Conservation (phyloP, 306 rosid genomes). For the Sindora glabra region DNA sequence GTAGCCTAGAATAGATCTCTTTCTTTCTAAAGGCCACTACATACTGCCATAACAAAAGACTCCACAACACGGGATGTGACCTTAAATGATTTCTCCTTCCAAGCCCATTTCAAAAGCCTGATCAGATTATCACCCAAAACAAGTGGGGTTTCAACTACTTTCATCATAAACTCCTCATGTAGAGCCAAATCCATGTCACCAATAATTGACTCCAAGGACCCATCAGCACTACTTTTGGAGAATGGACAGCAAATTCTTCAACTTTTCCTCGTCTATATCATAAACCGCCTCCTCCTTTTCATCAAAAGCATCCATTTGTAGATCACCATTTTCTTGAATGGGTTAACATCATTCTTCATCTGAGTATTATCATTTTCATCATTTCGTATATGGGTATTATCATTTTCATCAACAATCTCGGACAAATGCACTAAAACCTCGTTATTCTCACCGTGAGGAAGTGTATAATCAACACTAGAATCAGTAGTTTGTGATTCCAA, state of each 20-base stretch:
- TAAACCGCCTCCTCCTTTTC: slow-evolving; percentile 16
- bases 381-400: neutral
- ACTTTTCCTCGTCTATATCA: slow-evolving; percentile 41
- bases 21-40: slow-evolving; percentile 24
- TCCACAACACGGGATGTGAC: slow-evolving; percentile 30
- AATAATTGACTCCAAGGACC: slow-evolving; percentile 48
- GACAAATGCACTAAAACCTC: neutral
- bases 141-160: slow-evolving; percentile 35
- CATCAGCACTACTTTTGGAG: slow-evolving; percentile 37
- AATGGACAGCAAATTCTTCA: slow-evolving; percentile 44
- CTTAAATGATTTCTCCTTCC: slow-evolving; percentile 32
- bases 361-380: neutral
- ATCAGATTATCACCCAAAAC: slow-evolving; percentile 49
- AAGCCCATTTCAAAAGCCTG: slow-evolving; percentile 60
- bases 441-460: neutral
- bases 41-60: slow-evolving; percentile 32
- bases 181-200: slow-evolving; percentile 34
- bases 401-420: slow-evolving; percentile 3
- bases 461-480: neutral
- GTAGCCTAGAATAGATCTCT: slow-evolving; percentile 26
- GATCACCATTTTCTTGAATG: neutral
- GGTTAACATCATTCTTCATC: neutral
- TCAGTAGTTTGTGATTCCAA: slow-evolving; percentile 5
- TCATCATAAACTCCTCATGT: slow-evolving; percentile 37
- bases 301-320: neutral